A percentile compares a stretch with the other conserved stretches of the same genome.
These are phyloP conservation scores for Monosporascus sp. DNA, from an alignment of 2,329 filamentous ascomycete species.

Conservation along the genomic window DNA sequence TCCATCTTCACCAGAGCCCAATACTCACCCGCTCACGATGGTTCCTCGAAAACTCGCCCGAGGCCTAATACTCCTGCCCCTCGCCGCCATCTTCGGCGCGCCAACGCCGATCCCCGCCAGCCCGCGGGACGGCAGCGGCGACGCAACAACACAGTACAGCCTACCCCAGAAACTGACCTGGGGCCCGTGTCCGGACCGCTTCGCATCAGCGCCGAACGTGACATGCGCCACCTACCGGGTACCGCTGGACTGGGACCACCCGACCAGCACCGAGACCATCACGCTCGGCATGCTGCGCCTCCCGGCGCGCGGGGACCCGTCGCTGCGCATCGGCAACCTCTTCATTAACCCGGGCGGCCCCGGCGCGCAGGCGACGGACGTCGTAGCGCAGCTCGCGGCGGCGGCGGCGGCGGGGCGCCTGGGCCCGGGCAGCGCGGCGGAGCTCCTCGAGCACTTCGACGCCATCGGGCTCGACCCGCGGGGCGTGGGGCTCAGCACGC, in stretches of 20 bases:
- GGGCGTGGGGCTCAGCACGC: slow-evolving; percentile 35
- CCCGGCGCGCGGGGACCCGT: slow-evolving; percentile 15
- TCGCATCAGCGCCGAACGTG: slow-evolving; percentile 5
- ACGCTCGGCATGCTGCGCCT: slow-evolving; percentile 20
- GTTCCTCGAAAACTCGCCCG: too few relatives aligned
- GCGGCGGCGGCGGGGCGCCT: slow-evolving; percentile 9
- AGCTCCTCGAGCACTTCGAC: slow-evolving; percentile 30
- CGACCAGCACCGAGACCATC: slow-evolving; percentile 16
- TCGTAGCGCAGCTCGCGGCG: slow-evolving; percentile 11
- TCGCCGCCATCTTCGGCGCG: too few relatives aligned
- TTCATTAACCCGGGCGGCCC: slow-evolving; percentile 38
- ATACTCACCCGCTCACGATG: too few relatives aligned
- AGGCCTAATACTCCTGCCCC: too few relatives aligned
- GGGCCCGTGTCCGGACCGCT: slow-evolving; percentile 10
- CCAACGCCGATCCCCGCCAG: too few relatives aligned
- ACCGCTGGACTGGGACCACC: slow-evolving; percentile 20
- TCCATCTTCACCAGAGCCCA: too few relatives aligned
- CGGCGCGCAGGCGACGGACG: slow-evolving; percentile 24
- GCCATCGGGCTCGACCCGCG: slow-evolving; percentile 38
- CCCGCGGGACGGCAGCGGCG: too few relatives aligned
- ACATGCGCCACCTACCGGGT: slow-evolving; percentile 21
- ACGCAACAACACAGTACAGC: too few relatives aligned
- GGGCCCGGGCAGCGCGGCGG: slow-evolving; percentile 8
- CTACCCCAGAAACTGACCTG: slow-evolving; percentile 2
- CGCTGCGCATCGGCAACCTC: slow-evolving; percentile 28